These are phyloP conservation scores for Porphyrellus cyaneotinctus DNA, from an alignment of 768 basidiomycete species.

Conservation along the genomic window DNA sequence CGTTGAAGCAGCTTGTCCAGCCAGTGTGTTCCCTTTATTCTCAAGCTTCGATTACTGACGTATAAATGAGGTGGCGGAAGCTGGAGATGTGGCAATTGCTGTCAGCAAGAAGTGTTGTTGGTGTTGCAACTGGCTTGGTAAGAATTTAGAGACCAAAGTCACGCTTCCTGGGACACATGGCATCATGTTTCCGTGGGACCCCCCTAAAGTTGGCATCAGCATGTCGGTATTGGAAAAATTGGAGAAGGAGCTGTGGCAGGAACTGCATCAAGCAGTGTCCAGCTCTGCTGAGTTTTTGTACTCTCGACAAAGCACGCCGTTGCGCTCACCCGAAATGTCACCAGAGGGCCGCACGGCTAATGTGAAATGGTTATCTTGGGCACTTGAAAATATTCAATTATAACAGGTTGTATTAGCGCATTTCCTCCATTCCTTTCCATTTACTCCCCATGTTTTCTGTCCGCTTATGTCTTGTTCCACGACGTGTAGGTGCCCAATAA, in stretches of 20 bases:
- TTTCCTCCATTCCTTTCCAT: too few species aligned
- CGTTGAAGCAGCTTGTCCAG: background rate
- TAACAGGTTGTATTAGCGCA: too few species aligned
- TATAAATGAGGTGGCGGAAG: background rate
- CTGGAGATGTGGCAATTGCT: background rate
- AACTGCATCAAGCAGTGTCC: background rate
- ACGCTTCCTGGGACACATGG: background rate
- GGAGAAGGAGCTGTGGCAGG: background rate
- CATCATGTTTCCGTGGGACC: background rate
- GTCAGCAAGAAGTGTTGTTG: background rate
- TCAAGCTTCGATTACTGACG: background rate
- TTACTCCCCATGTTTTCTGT: too few species aligned
- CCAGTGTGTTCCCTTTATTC: background rate
- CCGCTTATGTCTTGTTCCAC: too few species aligned
- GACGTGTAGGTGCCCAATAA: too few species aligned
- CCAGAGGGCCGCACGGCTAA: too few species aligned
- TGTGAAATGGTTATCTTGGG: too few species aligned
- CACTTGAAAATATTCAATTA: too few species aligned
- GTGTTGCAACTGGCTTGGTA: constrained; percentile 1
- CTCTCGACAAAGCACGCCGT: too few species aligned
- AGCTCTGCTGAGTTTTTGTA: background rate
- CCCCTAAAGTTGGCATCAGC: background rate
- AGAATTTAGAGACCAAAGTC: background rate
- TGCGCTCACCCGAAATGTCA: too few species aligned
- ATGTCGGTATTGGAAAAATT: background rate